These are phyloP conservation scores for Venustampulla echinocandica DNA, from an alignment of 495 filamentous ascomycete species.

Conservation along the genomic window DNA sequence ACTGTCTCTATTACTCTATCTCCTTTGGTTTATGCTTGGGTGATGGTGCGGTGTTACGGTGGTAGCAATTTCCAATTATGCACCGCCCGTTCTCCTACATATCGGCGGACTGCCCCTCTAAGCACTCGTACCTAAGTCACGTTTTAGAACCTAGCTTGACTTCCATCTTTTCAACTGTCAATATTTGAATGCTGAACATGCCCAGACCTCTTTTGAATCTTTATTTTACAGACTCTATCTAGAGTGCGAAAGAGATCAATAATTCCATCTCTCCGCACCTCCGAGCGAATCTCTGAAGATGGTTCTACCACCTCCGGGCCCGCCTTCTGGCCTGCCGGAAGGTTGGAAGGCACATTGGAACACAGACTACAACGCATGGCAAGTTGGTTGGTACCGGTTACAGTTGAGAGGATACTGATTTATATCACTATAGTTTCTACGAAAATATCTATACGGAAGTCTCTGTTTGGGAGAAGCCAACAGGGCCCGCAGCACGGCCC, in stretches of 20 bases:
- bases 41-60: too few species aligned
- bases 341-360: conserved; percentile 3
- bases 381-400: background rate
- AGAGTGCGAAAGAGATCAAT: too few species aligned
- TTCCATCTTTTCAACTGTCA: too few species aligned
- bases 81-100: too few species aligned
- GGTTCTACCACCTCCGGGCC: background rate
- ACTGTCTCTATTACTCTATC: too few species aligned
- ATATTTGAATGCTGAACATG: too few species aligned
- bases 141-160: too few species aligned
- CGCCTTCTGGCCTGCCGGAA: background rate
- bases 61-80: too few species aligned
- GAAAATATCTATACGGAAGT: conserved; percentile 14
- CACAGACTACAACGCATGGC: conserved; percentile 10
- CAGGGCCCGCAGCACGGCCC: conserved; percentile 3
- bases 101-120: too few species aligned
- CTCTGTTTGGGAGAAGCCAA: conserved; percentile 13
- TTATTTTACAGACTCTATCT: background rate
- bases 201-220: background rate
- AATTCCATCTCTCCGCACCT: background rate
- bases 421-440: conserved; percentile 9
- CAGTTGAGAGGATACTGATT: background rate
- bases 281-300: background rate
- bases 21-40: too few species aligned
- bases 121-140: too few species aligned